These are phyloP conservation scores for Pontederia crassipes DNA, from an alignment of 176 grass and related monocot genomes.

Conservation along the genomic window DNA sequence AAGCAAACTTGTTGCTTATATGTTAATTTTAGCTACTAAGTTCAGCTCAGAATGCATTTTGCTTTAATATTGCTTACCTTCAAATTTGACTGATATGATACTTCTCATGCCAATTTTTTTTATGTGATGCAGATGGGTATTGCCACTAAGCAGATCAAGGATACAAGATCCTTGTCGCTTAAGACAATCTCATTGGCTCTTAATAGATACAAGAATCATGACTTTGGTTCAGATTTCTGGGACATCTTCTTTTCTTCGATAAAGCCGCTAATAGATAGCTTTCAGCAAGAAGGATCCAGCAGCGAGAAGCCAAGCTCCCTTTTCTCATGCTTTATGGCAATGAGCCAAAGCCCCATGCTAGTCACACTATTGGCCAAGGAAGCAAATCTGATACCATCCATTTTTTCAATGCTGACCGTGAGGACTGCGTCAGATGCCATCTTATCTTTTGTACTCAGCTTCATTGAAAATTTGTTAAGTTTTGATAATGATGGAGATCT, in stretches of 20 bases:
- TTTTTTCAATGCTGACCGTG: conserved; percentile 88
- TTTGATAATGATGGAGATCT: conserved; percentile 62
- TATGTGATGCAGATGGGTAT: conserved; percentile 33
- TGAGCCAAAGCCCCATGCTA: conserved; percentile 70
- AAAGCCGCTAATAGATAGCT: conserved; percentile 64
- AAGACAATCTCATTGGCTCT: conserved; percentile 66
- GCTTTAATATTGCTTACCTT: too few species aligned
- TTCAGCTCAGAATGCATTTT: too few species aligned
- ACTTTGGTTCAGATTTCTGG: conserved; percentile 78
- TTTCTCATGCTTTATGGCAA: conserved; percentile 81
- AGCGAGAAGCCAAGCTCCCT: conserved; percentile 81
- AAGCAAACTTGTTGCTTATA: too few species aligned
- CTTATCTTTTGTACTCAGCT: conserved; percentile 55
- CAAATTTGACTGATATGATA: too few species aligned
- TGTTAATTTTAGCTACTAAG: too few species aligned
- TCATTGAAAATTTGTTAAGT: conserved; percentile 85
- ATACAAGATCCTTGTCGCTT: conserved; percentile 65
- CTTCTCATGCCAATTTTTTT: neutral
- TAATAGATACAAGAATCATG: conserved; percentile 44
- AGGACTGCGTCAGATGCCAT: conserved; percentile 69
- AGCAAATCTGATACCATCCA: conserved; percentile 53
- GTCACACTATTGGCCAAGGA: conserved; percentile 47
- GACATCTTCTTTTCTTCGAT: conserved; percentile 62
- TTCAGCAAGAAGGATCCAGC: conserved; percentile 76
- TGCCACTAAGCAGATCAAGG: conserved; percentile 73